Evolutionary conservation across 2,329 filamentous ascomycete genomes (phyloP), one percentile per base, ranked within the genome.

Genomic region (Colletotrichum magnum): DNA sequence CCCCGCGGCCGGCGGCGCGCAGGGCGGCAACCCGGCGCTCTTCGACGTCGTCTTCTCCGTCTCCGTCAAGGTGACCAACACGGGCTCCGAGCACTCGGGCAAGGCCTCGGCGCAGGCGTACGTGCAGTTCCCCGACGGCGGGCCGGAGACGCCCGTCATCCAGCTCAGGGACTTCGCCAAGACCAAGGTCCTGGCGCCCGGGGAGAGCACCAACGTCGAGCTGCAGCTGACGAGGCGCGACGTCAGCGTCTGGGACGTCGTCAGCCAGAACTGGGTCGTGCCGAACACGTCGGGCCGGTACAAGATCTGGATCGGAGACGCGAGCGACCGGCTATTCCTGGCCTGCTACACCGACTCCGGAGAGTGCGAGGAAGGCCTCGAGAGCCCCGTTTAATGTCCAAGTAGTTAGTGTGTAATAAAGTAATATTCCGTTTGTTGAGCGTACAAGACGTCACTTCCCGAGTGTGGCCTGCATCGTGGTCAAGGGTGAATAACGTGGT

Each of bases 101-200:
- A 83, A 84, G 66, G 84, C 82, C 6, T 83, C 83, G 0, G 79
- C 80, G 5, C 84, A 86, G 73, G 79, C 81, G 0, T 86, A 86
- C 65, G 67, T 86, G n/a, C 79, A 83, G 68, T 84, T 82, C 65
- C 84, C 84, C 0, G 74, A 72, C 2, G 75, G 72, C 51, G 64
- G 64, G 1, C 79, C 85, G 47, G 91, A 94, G 32, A 94, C 93
- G 59, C 92, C 92, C 0, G 78, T 89, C 2, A 86, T 86, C 64
- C 89, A 90, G n/a, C 83, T 94, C 21, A 87, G 93, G 15, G 92
- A 92, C 36, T 94, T 94, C 75, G 90, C 92, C 71, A 94, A 94
- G 82, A 81, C 93, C 2, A 63, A 70, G 13, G 77, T 81, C 28
- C 78, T 94, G 16, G 80, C 84, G 4, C 83, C 85, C 0, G 89